Percentiles rank a stretch among this genome's conserved stretches.
Evolutionary conservation across 371 early-diverging fungal genomes (phyloP).

Genomic region (Actinomucor elegans): DNA sequence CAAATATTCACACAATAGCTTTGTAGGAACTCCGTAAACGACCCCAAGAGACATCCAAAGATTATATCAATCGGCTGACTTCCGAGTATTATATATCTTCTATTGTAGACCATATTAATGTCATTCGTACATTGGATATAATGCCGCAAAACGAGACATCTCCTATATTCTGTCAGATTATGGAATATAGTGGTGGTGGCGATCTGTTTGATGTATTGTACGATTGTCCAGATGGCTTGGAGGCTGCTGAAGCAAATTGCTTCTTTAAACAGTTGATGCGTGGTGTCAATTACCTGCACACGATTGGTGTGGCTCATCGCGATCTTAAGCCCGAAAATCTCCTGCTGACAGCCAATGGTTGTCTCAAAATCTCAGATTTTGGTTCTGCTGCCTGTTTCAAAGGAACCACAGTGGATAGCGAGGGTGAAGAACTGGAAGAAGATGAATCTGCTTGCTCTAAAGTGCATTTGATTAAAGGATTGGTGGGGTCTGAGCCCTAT

Average conservation of each 20-base stretch:
- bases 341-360: conserved; percentile 73
- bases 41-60: conserved; percentile 53
- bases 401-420: conserved; percentile 30
- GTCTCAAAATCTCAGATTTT: conserved; percentile 90
- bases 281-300: conserved; percentile 65
- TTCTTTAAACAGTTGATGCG: conserved; percentile 65
- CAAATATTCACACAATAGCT: not conserved
- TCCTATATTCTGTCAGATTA: conserved; percentile 63
- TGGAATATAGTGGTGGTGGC: conserved; percentile 73
- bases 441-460: conserved; percentile 20
- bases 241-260: conserved; percentile 48
- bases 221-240: conserved; percentile 40
- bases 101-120: conserved; percentile 60
- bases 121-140: conserved; percentile 68
- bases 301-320: conserved; percentile 73
- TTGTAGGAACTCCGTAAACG: conserved; percentile 64
- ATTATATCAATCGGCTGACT: conserved; percentile 63
- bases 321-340: conserved; percentile 82
- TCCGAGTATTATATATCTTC: conserved; percentile 69
- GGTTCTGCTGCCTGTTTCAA: conserved; percentile 63
- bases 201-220: conserved; percentile 59
- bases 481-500: conserved; percentile 56
- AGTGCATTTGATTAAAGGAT: conserved; percentile 28
- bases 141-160: conserved; percentile 56
- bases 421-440: conserved; percentile 27